Conservation (phyloP, 2,329 filamentous ascomycete genomes). For the Alternaria burnsii region DNA sequence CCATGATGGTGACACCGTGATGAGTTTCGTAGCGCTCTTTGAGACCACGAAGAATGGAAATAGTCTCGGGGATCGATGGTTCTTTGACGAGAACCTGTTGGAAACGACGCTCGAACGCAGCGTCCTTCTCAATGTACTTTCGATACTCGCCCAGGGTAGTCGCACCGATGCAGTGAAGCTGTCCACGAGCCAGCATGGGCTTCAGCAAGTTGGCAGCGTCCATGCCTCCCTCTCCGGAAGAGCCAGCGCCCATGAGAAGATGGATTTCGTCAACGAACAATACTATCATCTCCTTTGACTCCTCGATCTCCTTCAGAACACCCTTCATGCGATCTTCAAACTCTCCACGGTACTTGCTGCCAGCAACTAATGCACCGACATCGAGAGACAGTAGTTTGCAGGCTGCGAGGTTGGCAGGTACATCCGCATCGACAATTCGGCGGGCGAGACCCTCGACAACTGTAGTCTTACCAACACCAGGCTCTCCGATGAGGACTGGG, state of each 20-base stretch:
- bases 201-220: slow-evolving; percentile 97
- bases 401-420: slow-evolving; percentile 91
- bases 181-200: slow-evolving; percentile 95
- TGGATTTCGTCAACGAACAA: slow-evolving; percentile 99
- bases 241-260: slow-evolving; percentile 95
- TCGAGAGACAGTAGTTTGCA: slow-evolving; percentile 96
- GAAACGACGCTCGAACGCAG: slow-evolving; percentile 97
- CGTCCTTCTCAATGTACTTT: slow-evolving; percentile 99
- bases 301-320: slow-evolving; percentile 93
- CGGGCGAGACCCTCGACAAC: slow-evolving; percentile 96
- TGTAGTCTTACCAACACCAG: slow-evolving; percentile 97
- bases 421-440: slow-evolving; percentile 95
- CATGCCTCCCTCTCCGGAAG: slow-evolving; percentile 96
- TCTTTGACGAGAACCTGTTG: slow-evolving; percentile 98
- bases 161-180: slow-evolving; percentile 96
- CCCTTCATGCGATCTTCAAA: slow-evolving; percentile 99
- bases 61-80: slow-evolving; percentile 84
- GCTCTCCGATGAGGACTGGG: slow-evolving; percentile 95
- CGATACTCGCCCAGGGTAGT: slow-evolving; percentile 95
- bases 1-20: slow-evolving; percentile 95
- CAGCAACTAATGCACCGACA: slow-evolving; percentile 92
- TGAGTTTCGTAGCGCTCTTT: slow-evolving; percentile 99
- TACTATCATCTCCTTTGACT: slow-evolving; percentile 95
- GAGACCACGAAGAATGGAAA: slow-evolving; percentile 96
- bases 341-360: slow-evolving; percentile 97